These are phyloP conservation scores for Sporisorium exsertum DNA, from an alignment of 1,284 basidiomycete species.

Conservation along the genomic window DNA sequence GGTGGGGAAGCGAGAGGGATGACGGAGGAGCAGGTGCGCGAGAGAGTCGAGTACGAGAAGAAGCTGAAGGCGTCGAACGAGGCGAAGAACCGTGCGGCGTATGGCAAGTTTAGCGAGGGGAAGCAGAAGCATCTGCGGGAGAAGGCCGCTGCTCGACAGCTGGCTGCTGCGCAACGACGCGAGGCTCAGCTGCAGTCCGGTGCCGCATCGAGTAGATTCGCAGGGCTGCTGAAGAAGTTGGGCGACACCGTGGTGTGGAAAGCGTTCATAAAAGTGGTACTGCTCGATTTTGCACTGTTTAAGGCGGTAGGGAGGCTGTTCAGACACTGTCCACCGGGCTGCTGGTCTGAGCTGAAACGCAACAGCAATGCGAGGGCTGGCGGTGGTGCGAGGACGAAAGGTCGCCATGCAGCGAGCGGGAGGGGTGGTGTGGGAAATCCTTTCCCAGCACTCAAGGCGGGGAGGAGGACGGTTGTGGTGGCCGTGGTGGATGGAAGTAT, in stretches of 20 bases:
- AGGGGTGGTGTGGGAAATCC: constrained; percentile 53
- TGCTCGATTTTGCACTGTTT: constrained; percentile 23
- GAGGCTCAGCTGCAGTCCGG: not conserved
- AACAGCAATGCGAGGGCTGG: not conserved
- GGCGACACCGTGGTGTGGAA: not conserved
- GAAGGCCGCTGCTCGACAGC: constrained; percentile 18
- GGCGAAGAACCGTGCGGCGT: constrained; percentile 53
- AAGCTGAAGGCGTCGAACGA: constrained; percentile 37
- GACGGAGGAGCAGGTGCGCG: constrained; percentile 30
- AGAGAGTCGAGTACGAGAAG: constrained; percentile 44
- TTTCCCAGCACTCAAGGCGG: constrained; percentile 77
- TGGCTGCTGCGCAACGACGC: constrained; percentile 1
- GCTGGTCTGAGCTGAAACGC: not conserved
- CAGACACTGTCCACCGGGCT: constrained; percentile 24
- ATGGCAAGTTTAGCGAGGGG: constrained; percentile 51
- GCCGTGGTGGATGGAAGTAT: constrained; percentile 91
- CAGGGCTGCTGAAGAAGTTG: not conserved
- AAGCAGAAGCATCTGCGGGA: constrained; percentile 33
- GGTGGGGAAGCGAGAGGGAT: not conserved
- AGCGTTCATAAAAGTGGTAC: constrained; percentile 8
- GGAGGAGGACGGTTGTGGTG: constrained; percentile 84
- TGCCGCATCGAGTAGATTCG: not conserved
- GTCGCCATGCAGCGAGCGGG: not conserved
- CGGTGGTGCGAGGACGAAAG: constrained; percentile 1
- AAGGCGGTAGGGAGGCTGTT: constrained; percentile 11